A percentile compares a stretch with the other conserved stretches of the same genome.
phyloP scores from a whole-genome alignment of 148 eudicot species.

The Rheum nobile region DNA sequence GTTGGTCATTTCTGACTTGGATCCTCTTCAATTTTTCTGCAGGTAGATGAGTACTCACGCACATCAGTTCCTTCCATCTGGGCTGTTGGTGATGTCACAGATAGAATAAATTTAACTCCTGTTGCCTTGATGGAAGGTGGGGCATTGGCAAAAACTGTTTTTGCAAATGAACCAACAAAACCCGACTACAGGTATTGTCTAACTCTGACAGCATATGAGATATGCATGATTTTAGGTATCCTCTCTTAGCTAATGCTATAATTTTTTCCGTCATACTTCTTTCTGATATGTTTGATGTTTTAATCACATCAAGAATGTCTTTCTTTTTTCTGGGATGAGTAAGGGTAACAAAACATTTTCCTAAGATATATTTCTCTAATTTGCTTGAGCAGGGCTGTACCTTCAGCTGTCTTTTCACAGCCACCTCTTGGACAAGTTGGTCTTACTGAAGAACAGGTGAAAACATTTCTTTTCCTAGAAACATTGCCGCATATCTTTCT shows the following conservation, averaged over 20 bases:
- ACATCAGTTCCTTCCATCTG: conserved; percentile 94
- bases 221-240: neutral
- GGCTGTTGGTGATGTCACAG: conserved; percentile 97
- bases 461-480: neutral
- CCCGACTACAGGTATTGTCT: conserved; percentile 79
- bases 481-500: neutral
- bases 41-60: conserved; percentile 87
- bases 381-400: conserved; percentile 67
- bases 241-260: no score
- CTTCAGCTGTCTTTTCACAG: conserved; percentile 96
- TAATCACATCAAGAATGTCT: neutral
- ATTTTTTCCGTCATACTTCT: neutral
- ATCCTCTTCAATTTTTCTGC: conserved; percentile 15
- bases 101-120: conserved; percentile 95
- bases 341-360: neutral
- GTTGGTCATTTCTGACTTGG: conserved; percentile 6
- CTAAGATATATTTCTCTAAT: no score
- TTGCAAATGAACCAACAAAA: conserved; percentile 81
- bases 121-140: conserved; percentile 98
- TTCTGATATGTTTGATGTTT: neutral
- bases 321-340: no score
- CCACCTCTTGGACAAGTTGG: conserved; percentile 97
- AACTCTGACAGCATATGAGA: neutral
- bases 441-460: conserved; percentile 84
- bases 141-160: conserved; percentile 87